A percentile compares a stretch with the other conserved stretches of the same genome.
Evolutionary conservation across 768 basidiomycete genomes (phyloP).

Genomic region (Mycena amicta): DNA sequence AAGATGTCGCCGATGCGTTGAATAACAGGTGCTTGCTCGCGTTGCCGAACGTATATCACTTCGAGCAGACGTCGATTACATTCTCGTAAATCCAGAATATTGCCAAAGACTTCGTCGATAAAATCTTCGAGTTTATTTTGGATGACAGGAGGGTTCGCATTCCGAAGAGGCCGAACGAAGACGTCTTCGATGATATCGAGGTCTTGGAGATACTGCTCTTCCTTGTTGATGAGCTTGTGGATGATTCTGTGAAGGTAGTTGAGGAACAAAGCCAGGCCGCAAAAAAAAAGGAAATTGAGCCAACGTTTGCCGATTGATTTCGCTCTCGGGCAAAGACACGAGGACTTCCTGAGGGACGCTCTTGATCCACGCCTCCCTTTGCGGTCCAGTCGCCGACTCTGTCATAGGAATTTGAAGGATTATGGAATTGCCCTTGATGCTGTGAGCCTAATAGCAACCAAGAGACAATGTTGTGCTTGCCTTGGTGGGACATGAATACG

Average conservation of each 20-base stretch:
- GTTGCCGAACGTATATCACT: conserved; percentile 83
- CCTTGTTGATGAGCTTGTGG: conserved; percentile 84
- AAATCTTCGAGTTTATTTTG: conserved; percentile 72
- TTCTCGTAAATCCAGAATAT: conserved; percentile 84
- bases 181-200: conserved; percentile 80
- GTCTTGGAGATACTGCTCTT: conserved; percentile 88
- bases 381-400: conserved; percentile 36
- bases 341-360: conserved; percentile 44
- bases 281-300: conserved; percentile 15
- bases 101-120: conserved; percentile 88
- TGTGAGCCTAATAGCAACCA: background rate
- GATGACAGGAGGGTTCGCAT: conserved; percentile 46
- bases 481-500: conserved; percentile 76
- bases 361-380: conserved; percentile 48
- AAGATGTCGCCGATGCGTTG: conserved; percentile 88
- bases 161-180: conserved; percentile 51
- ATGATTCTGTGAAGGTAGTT: conserved; percentile 56
- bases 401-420: conserved; percentile 28
- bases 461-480: conserved; percentile 38
- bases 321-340: conserved; percentile 65
- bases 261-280: background rate
- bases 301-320: conserved; percentile 80
- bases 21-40: conserved; percentile 82
- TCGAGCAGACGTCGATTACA: conserved; percentile 84
- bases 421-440: conserved; percentile 34